These are phyloP conservation scores for Sarocladiaceae sp. DNA, from an alignment of 2,329 filamentous ascomycete genomes.

Conservation along the genomic window DNA sequence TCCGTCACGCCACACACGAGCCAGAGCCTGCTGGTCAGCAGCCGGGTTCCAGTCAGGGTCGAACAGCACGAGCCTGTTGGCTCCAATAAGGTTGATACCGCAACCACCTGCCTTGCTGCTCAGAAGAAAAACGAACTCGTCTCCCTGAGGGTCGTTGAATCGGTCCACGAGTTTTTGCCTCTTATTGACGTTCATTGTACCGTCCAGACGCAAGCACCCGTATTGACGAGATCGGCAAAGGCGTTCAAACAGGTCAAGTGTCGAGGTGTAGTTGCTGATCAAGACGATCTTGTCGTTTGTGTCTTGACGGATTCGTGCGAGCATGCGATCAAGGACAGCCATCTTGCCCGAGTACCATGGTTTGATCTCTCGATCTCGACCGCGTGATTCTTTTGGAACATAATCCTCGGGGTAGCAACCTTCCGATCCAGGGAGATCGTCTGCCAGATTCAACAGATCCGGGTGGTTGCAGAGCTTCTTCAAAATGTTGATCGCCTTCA, in stretches of 20 bases:
- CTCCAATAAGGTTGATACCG: slow-evolving; percentile 90
- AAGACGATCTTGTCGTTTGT: slow-evolving; percentile 99
- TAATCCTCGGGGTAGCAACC: slow-evolving; percentile 77
- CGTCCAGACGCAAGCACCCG: slow-evolving; percentile 82
- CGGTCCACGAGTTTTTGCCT: slow-evolving; percentile 94
- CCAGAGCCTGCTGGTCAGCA: slow-evolving; percentile 92
- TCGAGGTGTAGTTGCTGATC: slow-evolving; percentile 97
- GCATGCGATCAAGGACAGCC: slow-evolving; percentile 96
- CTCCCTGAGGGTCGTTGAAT: slow-evolving; percentile 88
- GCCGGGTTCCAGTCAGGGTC: slow-evolving; percentile 98
- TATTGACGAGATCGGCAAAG: slow-evolving; percentile 82
- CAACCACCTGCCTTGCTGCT: slow-evolving; percentile 96
- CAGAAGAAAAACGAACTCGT: slow-evolving; percentile 91
- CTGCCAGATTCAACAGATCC: slow-evolving; percentile 76
- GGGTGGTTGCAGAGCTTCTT: slow-evolving; percentile 99
- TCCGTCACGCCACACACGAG: slow-evolving; percentile 96
- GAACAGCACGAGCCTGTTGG: slow-evolving; percentile 90
- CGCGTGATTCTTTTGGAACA: slow-evolving; percentile 77
- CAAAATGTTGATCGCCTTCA: slow-evolving; percentile 93
- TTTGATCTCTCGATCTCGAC: slow-evolving; percentile 86
- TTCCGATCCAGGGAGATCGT: slow-evolving; percentile 84
- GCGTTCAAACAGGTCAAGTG: slow-evolving; percentile 86
- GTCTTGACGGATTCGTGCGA: slow-evolving; percentile 88
- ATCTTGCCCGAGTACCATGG: slow-evolving; percentile 98
- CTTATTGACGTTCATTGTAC: slow-evolving; percentile 97